Evolutionary conservation across 2,329 filamentous ascomycete genomes (phyloP).

Genomic region (Alternaria triticina): DNA sequence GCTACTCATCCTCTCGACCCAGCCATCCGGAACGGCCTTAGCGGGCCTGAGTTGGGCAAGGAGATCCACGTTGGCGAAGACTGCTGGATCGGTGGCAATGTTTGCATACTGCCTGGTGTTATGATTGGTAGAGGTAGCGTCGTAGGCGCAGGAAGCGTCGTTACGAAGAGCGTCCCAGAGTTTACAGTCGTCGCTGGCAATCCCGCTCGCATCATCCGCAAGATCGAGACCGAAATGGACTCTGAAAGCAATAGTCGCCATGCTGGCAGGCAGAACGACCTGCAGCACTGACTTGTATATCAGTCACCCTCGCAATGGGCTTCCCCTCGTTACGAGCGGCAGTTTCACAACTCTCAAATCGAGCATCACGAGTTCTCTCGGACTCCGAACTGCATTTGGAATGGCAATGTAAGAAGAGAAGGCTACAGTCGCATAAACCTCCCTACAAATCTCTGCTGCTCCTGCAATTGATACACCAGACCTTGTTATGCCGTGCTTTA

Average conservation of each 20-base stretch:
- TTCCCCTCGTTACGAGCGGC: not conserved
- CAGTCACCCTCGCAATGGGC: not conserved
- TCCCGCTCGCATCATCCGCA: slow-evolving; percentile 67
- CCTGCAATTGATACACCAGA: not conserved
- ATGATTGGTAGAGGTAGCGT: slow-evolving; percentile 76
- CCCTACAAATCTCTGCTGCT: not conserved
- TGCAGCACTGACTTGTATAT: not conserved
- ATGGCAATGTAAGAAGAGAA: not conserved
- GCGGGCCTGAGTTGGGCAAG: slow-evolving; percentile 76
- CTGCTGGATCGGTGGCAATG: slow-evolving; percentile 58
- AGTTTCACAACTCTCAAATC: not conserved
- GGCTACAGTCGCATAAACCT: not conserved
- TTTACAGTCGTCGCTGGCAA: slow-evolving; percentile 71
- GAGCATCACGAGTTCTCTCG: not conserved
- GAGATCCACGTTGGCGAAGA: slow-evolving; percentile 80
- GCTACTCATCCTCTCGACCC: slow-evolving; percentile 81
- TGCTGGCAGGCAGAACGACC: not conserved
- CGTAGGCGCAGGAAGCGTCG: slow-evolving; percentile 82
- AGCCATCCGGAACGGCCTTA: slow-evolving; percentile 72
- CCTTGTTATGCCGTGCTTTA: not conserved
- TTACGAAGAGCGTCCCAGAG: slow-evolving; percentile 77
- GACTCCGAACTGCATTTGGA: not conserved
- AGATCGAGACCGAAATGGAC: slow-evolving; percentile 46
- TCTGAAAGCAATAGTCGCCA: slow-evolving; percentile 20
- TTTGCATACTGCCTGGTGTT: slow-evolving; percentile 72